Base-by-base conservation (phyloP, 352 stramenopile species). In the Globisporangium viniferum region DNA sequence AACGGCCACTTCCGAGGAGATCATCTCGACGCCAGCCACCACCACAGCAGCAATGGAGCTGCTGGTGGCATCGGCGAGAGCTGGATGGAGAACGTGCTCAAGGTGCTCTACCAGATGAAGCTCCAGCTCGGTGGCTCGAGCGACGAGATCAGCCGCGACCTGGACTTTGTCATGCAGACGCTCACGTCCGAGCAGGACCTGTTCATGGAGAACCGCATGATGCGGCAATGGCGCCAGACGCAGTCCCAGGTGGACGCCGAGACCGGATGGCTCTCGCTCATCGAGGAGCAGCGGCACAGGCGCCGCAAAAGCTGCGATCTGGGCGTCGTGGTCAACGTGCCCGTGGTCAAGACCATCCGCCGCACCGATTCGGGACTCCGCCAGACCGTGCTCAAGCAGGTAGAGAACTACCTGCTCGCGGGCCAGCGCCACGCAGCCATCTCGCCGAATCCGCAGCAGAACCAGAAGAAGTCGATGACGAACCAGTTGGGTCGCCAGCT, bases 51-150 rank as follows among this genome's bases (percentile, higher is more conserved):
- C 68, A 46, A 53, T 8, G 33, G 20, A 55, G 24, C 54, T 24
- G 24, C 7, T 12, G 35, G 64, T 9, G 35, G 67, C 39, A 76
- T 86, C 14, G 83, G 81, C n/a, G 83, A 91, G 48, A 90, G 79
- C 62, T 84, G 76, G 69, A 90, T 92, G 84, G 84, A 90, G 62
- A 84, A 89, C 70, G 81, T 92, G 39, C 79, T 91, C 41, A 80
- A 80, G 53, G 82, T 81, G 35, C 69, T 92, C 9, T 67, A 74
- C 31, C 69, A 83, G 49, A 62, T 92, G 14, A 84, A 86, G 44
- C 49, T 80, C 0, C 75, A 81, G 41, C 66, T 86, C 51, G 64
- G 62, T 22, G 46, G 39, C 55, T 66, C 66, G 31, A 76, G 68
- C 29, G 77, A 86, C 29, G 74, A 81, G n/a, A 68, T 77, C 15